These are phyloP conservation scores for Penicillium freii DNA, from an alignment of 2,329 filamentous ascomycete genomes.

Conservation along the genomic window DNA sequence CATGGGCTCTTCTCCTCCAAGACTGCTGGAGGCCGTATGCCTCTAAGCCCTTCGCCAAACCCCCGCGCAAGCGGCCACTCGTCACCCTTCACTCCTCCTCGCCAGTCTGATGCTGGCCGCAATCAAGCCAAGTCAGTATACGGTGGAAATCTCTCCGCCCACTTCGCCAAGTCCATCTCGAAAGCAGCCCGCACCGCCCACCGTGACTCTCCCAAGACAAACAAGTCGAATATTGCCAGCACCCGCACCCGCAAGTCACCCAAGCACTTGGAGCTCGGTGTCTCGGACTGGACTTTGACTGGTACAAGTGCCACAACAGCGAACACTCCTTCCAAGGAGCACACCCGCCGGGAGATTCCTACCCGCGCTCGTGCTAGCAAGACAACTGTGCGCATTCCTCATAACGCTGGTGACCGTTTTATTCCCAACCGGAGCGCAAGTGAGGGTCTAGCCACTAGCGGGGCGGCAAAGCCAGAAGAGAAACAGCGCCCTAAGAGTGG, in stretches of 20 bases:
- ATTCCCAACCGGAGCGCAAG: slow-evolving; percentile 91
- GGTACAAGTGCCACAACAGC: slow-evolving; percentile 65
- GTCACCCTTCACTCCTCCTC: slow-evolving; percentile 73
- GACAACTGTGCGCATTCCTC: slow-evolving; percentile 66
- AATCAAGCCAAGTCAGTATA: slow-evolving; percentile 68
- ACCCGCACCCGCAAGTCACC: slow-evolving; percentile 65
- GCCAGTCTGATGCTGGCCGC: slow-evolving; percentile 58
- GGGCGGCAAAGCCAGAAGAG: slow-evolving; percentile 82
- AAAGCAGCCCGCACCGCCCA: slow-evolving; percentile 53
- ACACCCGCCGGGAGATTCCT: slow-evolving; percentile 55
- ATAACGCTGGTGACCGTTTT: slow-evolving; percentile 84
- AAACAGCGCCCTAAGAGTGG: slow-evolving; percentile 71
- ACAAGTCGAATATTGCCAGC: slow-evolving; percentile 84
- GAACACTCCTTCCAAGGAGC: slow-evolving; percentile 62
- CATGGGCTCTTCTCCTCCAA: slow-evolving; percentile 87
- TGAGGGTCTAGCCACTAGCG: slow-evolving; percentile 78
- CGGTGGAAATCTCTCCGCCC: slow-evolving; percentile 73
- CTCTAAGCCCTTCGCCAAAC: slow-evolving; percentile 81
- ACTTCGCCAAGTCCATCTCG: slow-evolving; percentile 65
- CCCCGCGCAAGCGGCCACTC: slow-evolving; percentile 60
- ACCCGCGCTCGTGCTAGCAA: slow-evolving; percentile 56
- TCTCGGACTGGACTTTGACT: slow-evolving; percentile 88
- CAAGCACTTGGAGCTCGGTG: slow-evolving; percentile 81
- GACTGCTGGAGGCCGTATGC: slow-evolving; percentile 91
- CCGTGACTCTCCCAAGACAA: slow-evolving; percentile 91